Base-by-base conservation (phyloP, 176 grass and related monocot species). In the Musa itinerans region DNA sequence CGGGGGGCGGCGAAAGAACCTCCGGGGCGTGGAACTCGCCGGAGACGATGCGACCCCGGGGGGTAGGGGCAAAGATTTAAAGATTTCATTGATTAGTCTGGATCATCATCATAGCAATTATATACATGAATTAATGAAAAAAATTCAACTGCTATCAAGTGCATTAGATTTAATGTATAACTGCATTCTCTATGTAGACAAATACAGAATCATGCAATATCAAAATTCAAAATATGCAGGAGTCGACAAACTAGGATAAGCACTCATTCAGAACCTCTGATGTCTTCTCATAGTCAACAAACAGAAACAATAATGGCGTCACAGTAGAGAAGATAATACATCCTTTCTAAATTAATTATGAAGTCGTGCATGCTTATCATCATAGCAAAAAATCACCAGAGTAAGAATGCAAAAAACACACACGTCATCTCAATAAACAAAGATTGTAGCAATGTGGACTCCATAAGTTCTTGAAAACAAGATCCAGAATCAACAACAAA, bases 1-100 rank as follows among this genome's bases (percentile, higher is more conserved):
- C 50, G 91, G 93, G 19, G 95, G 95, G 13, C 88, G 85, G 25
- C 91, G 83, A 83, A 99, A 94, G 88, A 99, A 91, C 5, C 85
- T 57, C 61, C 90, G 79, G 61, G 91, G 95, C 14, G 90, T 94
- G 43, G 95, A 78, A 24, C 80, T 81, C 63, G 83, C 88, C 17
- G 95, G 90, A 20, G 95, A 99, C 23, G 95, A 86, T 34, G 90
- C 85, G 57, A 99, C 85, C 63, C 90, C 95, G 4, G 85, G 78
- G 52, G 94, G 90, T 54, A n/a, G n/a, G n/a, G n/a, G n/a, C 34
- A 34, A 34, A 34, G 34, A 34, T 34, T 6, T 43, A 43, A 43
- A 43, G 34, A 43, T 43, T 43, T 43, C 34, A 43, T 6, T 43
- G 34, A 43, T 43, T 43, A 5, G 34, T 43, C 34, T 43, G 34